phyloP scores from a whole-genome alignment of 345 rosid species.

The Ailanthus altissimus region DNA sequence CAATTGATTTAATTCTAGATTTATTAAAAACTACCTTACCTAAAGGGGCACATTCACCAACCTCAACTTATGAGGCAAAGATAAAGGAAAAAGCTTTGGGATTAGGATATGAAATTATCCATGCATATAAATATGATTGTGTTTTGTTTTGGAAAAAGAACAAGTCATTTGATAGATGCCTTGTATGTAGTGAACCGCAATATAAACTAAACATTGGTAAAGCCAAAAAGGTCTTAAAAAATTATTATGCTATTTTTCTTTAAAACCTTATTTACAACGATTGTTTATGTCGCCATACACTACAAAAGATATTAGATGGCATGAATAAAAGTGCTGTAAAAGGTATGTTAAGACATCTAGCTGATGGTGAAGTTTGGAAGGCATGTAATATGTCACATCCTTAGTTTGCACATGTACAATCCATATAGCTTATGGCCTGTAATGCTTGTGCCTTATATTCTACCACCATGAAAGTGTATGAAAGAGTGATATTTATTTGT shows the following conservation, averaged over 20 bases:
- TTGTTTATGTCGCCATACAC: background rate
- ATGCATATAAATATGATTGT: too few relatives aligned
- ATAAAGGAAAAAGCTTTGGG: too few relatives aligned
- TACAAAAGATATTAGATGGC: background rate
- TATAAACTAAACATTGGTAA: background rate
- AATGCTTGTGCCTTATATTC: slow-evolving; percentile 6
- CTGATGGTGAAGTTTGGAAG: background rate
- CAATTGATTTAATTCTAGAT: too few relatives aligned
- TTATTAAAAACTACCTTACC: too few relatives aligned
- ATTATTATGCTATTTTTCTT: background rate
- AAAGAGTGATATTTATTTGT: background rate
- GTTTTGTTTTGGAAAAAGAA: too few relatives aligned
- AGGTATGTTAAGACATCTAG: background rate
- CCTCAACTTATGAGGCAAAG: too few relatives aligned
- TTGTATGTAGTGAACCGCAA: background rate
- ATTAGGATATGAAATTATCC: background rate
- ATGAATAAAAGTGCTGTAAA: background rate
- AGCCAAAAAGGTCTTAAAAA: background rate
- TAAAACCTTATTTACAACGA: background rate
- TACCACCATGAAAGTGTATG: slow-evolving; percentile 15
- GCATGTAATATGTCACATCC: too few relatives aligned
- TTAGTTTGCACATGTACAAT: background rate
- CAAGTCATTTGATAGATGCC: background rate
- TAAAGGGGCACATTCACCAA: too few relatives aligned
- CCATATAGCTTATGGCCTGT: slow-evolving; percentile 5